phyloP scores from a whole-genome alignment of 2,329 filamentous ascomycete genomes.

The Penicillium sumatraense region DNA sequence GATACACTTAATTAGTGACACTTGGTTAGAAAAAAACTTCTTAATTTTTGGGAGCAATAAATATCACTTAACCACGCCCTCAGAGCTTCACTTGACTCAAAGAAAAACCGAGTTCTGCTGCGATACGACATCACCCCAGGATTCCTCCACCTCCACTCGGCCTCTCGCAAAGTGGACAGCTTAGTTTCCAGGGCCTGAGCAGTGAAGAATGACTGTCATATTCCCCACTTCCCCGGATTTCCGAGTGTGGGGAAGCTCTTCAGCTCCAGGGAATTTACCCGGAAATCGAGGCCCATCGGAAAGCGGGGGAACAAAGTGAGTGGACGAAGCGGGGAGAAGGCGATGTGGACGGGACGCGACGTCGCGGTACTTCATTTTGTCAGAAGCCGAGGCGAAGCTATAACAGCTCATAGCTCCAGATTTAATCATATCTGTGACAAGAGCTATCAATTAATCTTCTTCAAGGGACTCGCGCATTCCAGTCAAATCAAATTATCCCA shows the following conservation, averaged over 20 bases:
- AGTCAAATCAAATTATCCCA: neutral
- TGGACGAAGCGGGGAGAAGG: neutral
- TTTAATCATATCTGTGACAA: neutral
- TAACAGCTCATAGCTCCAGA: neutral
- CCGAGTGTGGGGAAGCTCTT: neutral
- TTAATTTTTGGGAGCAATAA: slow-evolving; percentile 1
- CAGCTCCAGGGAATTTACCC: neutral
- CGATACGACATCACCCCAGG: neutral
- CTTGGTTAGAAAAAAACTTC: neutral
- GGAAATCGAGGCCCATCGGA: neutral
- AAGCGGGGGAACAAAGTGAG: neutral
- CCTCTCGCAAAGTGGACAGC: neutral
- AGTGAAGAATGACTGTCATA: neutral
- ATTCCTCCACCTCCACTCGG: neutral
- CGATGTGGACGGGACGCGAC: neutral
- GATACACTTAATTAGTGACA: too few relatives aligned
- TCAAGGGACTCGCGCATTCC: neutral
- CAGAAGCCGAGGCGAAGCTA: neutral
- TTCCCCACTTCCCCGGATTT: neutral
- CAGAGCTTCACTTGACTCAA: neutral
- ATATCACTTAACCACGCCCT: neutral
- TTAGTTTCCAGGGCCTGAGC: neutral
- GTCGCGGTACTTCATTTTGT: neutral
- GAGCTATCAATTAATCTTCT: neutral
- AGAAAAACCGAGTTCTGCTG: neutral